phyloP scores from a whole-genome alignment of 345 rosid species.

The Eucalyptus erythrocorys region DNA sequence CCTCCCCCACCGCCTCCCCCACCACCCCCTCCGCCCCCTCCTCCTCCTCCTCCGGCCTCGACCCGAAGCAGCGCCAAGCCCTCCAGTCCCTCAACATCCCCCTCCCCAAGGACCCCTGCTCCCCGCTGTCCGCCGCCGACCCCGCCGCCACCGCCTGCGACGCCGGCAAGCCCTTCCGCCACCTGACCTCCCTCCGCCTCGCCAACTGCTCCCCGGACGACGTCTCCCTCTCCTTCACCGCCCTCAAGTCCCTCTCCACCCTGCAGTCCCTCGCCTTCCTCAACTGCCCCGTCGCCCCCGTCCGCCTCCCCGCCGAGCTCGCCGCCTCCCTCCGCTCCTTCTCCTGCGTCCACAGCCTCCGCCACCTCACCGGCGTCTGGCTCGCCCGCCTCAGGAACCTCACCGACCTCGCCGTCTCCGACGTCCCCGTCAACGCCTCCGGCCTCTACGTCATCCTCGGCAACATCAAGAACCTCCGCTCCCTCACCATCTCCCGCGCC shows the following conservation, averaged over 20 bases:
- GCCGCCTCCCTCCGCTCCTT: slow-evolving; percentile 47
- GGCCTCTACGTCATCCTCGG: slow-evolving; percentile 79
- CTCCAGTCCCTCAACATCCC: slow-evolving; percentile 69
- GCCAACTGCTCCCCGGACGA: slow-evolving; percentile 53
- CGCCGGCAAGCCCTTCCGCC: slow-evolving; percentile 58
- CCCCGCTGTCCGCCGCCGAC: slow-evolving; percentile 15
- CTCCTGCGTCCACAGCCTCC: slow-evolving; percentile 51
- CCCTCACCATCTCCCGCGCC: slow-evolving; percentile 54
- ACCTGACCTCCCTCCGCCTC: slow-evolving; percentile 59
- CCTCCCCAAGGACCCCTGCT: slow-evolving; percentile 56
- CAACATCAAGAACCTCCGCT: slow-evolving; percentile 43
- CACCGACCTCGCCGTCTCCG: slow-evolving; percentile 61
- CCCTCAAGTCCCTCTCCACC: slow-evolving; percentile 62
- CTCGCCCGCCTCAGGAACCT: slow-evolving; percentile 64
- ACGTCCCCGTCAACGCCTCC: slow-evolving; percentile 42
- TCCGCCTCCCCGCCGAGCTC: slow-evolving; percentile 59
- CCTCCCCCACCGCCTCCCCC: slow-evolving; percentile 12
- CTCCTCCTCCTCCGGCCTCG: slow-evolving; percentile 37
- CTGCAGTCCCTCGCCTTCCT: slow-evolving; percentile 60
- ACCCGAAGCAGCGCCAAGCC: slow-evolving; percentile 71
- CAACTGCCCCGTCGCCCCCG: slow-evolving; percentile 49
- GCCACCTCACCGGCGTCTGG: slow-evolving; percentile 57
- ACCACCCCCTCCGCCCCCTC: slow-evolving; percentile 8
- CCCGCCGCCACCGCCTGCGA: slow-evolving; percentile 31
- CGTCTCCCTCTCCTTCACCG: slow-evolving; percentile 34